These are phyloP conservation scores for Plenodomus tracheiphilus DNA, from an alignment of 2,329 filamentous ascomycete genomes.

Conservation along the genomic window DNA sequence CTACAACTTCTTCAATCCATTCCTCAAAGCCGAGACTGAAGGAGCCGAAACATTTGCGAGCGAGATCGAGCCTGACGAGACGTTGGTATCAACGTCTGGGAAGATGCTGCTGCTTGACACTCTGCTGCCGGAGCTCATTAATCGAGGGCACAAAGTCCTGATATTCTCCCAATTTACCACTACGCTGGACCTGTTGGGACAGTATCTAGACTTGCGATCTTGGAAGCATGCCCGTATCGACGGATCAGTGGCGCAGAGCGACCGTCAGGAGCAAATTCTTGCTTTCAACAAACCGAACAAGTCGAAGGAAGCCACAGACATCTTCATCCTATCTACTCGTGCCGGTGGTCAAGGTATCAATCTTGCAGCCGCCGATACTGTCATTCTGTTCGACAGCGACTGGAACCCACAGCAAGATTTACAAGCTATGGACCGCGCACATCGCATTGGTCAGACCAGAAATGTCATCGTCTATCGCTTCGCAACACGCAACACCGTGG, in stretches of 20 bases:
- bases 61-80: constrained; percentile 68
- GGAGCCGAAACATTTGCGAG: constrained; percentile 50
- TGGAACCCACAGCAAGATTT: constrained; percentile 98
- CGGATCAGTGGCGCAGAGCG: constrained; percentile 75
- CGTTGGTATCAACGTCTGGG: constrained; percentile 81
- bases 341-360: constrained; percentile 97
- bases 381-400: constrained; percentile 85
- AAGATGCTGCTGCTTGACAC: constrained; percentile 96
- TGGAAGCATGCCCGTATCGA: constrained; percentile 92
- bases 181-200: constrained; percentile 85
- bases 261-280: constrained; percentile 54
- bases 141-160: constrained; percentile 81
- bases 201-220: constrained; percentile 77
- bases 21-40: constrained; percentile 57
- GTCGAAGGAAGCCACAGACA: constrained; percentile 50
- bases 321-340: constrained; percentile 88
- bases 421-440: constrained; percentile 92
- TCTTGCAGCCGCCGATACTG: constrained; percentile 85
- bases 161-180: constrained; percentile 98
- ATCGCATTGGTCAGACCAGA: constrained; percentile 89
- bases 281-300: constrained; percentile 50
- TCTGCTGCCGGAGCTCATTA: constrained; percentile 75
- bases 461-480: constrained; percentile 94
- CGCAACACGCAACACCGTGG: constrained; percentile 89
- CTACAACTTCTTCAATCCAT: constrained; percentile 96